These are phyloP conservation scores for Fraxinus albicans DNA, from an alignment of 305 asterid species.

Conservation along the genomic window DNA sequence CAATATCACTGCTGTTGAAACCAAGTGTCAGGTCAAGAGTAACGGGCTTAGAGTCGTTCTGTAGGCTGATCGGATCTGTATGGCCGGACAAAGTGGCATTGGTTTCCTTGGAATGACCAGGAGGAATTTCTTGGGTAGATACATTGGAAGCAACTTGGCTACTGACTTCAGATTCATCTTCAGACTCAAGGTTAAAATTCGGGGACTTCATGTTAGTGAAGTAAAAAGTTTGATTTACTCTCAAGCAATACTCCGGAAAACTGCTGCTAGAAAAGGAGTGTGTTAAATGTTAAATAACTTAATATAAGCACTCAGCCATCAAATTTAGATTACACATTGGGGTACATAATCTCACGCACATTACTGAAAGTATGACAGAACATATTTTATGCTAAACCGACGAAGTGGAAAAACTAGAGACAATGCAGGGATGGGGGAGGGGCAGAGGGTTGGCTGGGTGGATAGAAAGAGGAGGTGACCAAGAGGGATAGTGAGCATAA, in stretches of 20 bases:
- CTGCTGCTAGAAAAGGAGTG: background rate
- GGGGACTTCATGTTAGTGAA: slow-evolving; percentile 37
- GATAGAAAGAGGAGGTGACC: background rate
- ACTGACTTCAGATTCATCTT: slow-evolving; percentile 57
- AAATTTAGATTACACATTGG: background rate
- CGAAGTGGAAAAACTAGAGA: background rate
- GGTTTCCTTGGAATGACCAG: slow-evolving; percentile 41
- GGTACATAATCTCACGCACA: background rate
- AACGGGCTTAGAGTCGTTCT: slow-evolving; percentile 31
- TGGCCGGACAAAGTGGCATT: slow-evolving; percentile 31
- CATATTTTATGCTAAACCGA: background rate
- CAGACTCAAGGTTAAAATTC: slow-evolving; percentile 41
- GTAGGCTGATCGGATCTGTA: slow-evolving; percentile 26
- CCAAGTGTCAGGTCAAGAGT: slow-evolving; percentile 79
- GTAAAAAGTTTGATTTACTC: background rate
- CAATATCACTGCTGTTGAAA: slow-evolving; percentile 29
- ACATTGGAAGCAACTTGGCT: slow-evolving; percentile 51
- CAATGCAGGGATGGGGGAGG: background rate
- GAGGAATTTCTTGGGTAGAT: slow-evolving; percentile 46
- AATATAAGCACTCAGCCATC: background rate
- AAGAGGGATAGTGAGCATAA: background rate
- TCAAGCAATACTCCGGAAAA: background rate
- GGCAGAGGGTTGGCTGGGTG: background rate
- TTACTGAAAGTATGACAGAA: background rate
- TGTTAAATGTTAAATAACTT: background rate